Evolutionary conservation across 495 filamentous ascomycete species (phyloP), one percentile per base, ranked within the genome.

Genomic region (Aspergillus incahuasiensis): DNA sequence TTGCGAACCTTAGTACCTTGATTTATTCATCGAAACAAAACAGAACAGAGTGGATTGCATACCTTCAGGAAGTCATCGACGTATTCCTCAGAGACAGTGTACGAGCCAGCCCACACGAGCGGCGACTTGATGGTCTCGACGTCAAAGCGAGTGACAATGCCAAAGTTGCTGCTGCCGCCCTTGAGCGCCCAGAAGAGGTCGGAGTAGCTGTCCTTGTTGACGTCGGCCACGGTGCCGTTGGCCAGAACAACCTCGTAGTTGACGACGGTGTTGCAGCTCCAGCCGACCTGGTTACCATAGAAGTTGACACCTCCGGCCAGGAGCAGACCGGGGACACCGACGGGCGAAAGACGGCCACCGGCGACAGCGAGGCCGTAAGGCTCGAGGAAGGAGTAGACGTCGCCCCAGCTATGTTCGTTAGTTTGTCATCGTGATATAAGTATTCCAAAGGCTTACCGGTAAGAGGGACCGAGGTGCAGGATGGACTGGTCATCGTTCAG

Each of bases 111-210:
- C 73, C 73, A 77, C 52, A 83, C 61, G 55, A 74, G 63, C 54
- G 71, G 69, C 5, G 78, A 75, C 8, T 70, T 60, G 56, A 81
- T 79, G 0, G 79, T 81, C 32, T 75, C 60, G 12, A 83, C 41
- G 28, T 78, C 72, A 39, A 79, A 70, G 6, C 68, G 66, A 6
- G 79, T 82, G 15, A 82, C 79, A 7, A 83, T 63, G 12, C 81
- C 81, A 46, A 82, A 80, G 67, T 80, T 82, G 66, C 69, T 77
- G 50, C 67, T 70, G 8, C 81, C 81, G 12, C 79, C 81, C 57
- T 76, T 74, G 48, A 85, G 69, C 19, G 82, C 81, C 71, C 75
- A 85, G 68, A 81, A 86, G 5, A 88, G 76, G 65, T 87, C 83
- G 1, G 70, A 44, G 56, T 86, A 70, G n/a, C 70, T 61, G 3